phyloP scores from a whole-genome alignment of 768 basidiomycete genomes.

The Tricholoma furcatifolium region DNA sequence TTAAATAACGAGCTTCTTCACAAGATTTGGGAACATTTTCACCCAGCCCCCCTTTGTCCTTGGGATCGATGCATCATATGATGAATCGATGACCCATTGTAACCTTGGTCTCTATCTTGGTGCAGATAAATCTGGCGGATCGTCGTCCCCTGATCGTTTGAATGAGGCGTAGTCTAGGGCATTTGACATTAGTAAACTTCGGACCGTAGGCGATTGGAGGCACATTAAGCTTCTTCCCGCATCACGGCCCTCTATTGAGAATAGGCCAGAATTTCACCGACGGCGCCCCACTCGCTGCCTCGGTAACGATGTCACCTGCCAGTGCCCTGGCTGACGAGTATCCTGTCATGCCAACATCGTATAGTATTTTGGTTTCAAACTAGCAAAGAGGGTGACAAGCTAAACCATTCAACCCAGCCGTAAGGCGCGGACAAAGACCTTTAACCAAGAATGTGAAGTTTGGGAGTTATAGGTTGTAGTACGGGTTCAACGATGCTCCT shows the following conservation, averaged over 20 bases:
- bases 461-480: neutral
- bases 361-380: neutral
- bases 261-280: slow-evolving; percentile 1
- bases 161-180: neutral
- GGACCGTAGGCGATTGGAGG: slow-evolving; percentile 2
- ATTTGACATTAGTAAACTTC: neutral
- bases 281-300: slow-evolving; percentile 2
- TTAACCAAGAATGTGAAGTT: slow-evolving; percentile 1
- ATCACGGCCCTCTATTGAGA: slow-evolving; percentile 5
- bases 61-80: no score
- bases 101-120: no score
- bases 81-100: no score
- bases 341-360: slow-evolving; percentile 8
- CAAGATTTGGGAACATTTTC: neutral
- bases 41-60: no score
- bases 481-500: neutral
- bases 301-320: slow-evolving; percentile 10
- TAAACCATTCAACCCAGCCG: slow-evolving; percentile 3
- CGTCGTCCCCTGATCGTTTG: no score
- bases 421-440: neutral
- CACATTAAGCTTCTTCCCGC: neutral
- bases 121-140: no score
- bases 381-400: slow-evolving; percentile 5
- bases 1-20: neutral
- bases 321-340: neutral